These are phyloP conservation scores for Tetracladium maxilliforme DNA, from an alignment of 2,329 filamentous ascomycete genomes.

Conservation along the genomic window DNA sequence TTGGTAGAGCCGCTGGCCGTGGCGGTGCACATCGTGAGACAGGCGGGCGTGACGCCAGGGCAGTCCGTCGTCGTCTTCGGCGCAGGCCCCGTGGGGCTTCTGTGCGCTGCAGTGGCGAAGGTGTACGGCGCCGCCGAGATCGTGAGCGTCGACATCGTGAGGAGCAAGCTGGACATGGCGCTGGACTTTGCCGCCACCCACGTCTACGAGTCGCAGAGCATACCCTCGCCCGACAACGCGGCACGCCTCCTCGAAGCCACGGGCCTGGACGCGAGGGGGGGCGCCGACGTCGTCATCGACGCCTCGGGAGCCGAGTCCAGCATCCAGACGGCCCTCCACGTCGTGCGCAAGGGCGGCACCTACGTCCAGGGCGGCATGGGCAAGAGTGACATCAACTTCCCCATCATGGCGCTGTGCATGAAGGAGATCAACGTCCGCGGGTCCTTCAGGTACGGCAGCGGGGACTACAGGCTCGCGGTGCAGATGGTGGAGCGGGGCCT, in stretches of 20 bases:
- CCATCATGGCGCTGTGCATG: conserved; percentile 32
- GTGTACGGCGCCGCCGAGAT: conserved; percentile 77
- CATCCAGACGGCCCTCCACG: conserved; percentile 35
- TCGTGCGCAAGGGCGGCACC: conserved; percentile 31
- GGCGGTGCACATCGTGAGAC: conserved; percentile 70
- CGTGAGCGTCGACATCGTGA: conserved; percentile 75
- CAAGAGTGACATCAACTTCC: conserved; percentile 33
- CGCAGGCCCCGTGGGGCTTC: conserved; percentile 72
- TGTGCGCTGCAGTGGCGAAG: conserved; percentile 74
- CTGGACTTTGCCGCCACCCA: conserved; percentile 57
- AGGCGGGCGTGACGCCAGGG: conserved; percentile 58
- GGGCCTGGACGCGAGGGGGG: conserved; percentile 33
- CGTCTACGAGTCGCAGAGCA: conserved; percentile 47
- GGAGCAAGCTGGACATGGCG: conserved; percentile 67
- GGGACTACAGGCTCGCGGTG: conserved; percentile 45
- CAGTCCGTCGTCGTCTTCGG: conserved; percentile 74
- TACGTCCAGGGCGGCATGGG: conserved; percentile 39
- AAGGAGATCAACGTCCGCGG: conserved; percentile 38
- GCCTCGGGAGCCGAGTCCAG: conserved; percentile 37
- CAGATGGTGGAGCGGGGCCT: conserved; percentile 15
- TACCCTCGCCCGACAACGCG: conserved; percentile 60
- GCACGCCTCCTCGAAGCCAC: conserved; percentile 46
- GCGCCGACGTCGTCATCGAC: conserved; percentile 35
- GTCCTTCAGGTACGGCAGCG: conserved; percentile 37
- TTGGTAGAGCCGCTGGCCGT: conserved; percentile 81